Evolutionary conservation across 139 green algal genomes (phyloP), one percentile per base, ranked within the genome.

Genomic region (Zygnema circumcarinatum): DNA sequence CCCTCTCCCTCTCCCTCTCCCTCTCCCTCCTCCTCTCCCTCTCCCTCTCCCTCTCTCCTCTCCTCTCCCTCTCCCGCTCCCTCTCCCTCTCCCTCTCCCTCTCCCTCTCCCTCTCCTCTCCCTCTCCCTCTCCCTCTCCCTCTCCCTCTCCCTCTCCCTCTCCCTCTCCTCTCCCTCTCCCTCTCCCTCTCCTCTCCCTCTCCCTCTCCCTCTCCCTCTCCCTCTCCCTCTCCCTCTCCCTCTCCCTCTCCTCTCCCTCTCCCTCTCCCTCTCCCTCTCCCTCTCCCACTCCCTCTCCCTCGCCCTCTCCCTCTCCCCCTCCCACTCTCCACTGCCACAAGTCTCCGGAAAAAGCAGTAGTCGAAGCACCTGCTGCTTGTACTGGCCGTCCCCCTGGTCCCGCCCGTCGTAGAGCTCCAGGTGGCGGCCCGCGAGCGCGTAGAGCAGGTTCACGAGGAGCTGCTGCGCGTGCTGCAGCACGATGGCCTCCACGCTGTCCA

Each of bases 391-490:
- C n/a, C 80, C 82, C 39, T 81, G 85, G n/a, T 89, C 85, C 29
- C n/a, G n/a, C 21, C 38, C 80, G 1, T 90, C 85, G 52, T 90
- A 90, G 21, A 91, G 67, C 41, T 85, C 90, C 56, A 96, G 81
- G 75, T 94, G 93, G 1, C 90, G 93, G 7, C 85, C 84, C 0
- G 88, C 90, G 22, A 96, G 87, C 1, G 84, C 84, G 78, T 96
- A 95, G 0, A 98, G 85, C 22, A 98, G 86, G 92, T 97, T 96
- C 38, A 96, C 54, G 29, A 98, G 85, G 85, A 98, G 91, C 78
- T 96, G 91, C 52, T 92, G 82, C 79, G 85, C 91, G 53, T 95
- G 89, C 21, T 90, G 84, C 62, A 84, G 79, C 38, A 95, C 91
- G 1, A 92, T 87, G 36, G 94, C 40, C 11, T 91, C 91, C 1